A percentile compares a stretch with the other conserved stretches of the same genome.
phyloP scores from a whole-genome alignment of 106 monocot species.

The Alisma plantagoaquatica region DNA sequence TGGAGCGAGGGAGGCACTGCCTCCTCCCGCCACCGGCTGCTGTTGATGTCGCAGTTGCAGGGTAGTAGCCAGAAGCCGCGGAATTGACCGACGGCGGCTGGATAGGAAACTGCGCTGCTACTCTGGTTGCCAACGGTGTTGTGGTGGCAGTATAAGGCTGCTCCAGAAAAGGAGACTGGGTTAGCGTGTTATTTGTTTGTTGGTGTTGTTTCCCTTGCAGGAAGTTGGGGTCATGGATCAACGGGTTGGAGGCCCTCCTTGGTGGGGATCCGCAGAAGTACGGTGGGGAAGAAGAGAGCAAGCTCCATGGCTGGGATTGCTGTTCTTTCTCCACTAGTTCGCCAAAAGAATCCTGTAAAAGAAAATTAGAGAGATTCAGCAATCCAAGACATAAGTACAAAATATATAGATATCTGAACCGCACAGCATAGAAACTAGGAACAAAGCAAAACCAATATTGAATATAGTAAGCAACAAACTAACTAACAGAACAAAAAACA shows the following conservation, averaged over 20 bases:
- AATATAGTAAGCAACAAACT: too few relatives aligned
- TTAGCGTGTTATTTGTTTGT: not conserved
- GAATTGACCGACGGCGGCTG: too few relatives aligned
- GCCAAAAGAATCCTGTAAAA: constrained; percentile 1
- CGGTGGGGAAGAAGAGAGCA: constrained; percentile 25
- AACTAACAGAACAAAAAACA: too few relatives aligned
- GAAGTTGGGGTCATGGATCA: constrained; percentile 52
- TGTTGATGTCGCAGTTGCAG: not conserved
- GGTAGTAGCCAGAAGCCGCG: too few relatives aligned
- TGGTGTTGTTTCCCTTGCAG: constrained; percentile 16
- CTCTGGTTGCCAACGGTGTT: too few relatives aligned
- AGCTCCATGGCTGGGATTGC: constrained; percentile 3
- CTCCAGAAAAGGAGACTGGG: not conserved
- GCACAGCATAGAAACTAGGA: not conserved
- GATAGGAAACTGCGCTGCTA: too few relatives aligned
- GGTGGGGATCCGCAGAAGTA: constrained; percentile 62
- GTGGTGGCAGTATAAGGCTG: too few relatives aligned
- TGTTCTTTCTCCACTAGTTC: not conserved
- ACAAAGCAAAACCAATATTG: too few relatives aligned
- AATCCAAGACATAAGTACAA: too few relatives aligned
- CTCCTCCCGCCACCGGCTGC: not conserved
- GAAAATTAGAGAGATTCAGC: too few relatives aligned
- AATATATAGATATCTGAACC: not conserved
- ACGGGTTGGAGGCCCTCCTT: constrained; percentile 38
- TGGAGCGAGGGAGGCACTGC: not conserved